A percentile compares a stretch with the other conserved stretches of the same genome.
Conservation (phyloP, 257 asterid genomes). For the Cruciata laevipes region DNA sequence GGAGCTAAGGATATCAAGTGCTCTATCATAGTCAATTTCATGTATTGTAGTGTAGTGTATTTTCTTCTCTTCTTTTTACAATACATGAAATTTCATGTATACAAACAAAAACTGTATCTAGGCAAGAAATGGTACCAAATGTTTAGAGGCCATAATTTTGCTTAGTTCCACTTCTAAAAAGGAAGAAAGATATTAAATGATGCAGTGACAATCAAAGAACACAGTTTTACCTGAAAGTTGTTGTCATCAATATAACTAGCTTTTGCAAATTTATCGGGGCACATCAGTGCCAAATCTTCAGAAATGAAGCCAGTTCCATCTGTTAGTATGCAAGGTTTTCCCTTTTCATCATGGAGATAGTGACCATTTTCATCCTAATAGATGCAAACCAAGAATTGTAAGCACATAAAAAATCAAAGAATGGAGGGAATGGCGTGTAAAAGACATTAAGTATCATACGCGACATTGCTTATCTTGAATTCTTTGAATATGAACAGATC, state of each 20-base stretch:
- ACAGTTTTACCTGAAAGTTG: conserved; percentile 37
- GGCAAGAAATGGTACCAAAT: neutral
- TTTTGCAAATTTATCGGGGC: conserved; percentile 44
- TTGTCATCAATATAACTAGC: conserved; percentile 31
- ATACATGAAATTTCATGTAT: no score
- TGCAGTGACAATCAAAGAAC: conserved; percentile 1
- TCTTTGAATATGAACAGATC: conserved; percentile 32
- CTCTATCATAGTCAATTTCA: no score
- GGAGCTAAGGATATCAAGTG: no score
- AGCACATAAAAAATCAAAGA: neutral
- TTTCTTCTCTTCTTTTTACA: no score
- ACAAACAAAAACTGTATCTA: neutral
- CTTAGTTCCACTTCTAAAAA: neutral
- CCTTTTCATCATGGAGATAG: conserved; percentile 43
- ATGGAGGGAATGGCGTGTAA: neutral
- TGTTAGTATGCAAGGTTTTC: conserved; percentile 54
- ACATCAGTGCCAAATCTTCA: conserved; percentile 64
- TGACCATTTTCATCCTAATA: conserved; percentile 48
- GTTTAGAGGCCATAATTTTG: neutral
- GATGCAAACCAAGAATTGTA: neutral
- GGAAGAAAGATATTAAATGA: neutral
- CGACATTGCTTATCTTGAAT: conserved; percentile 56
- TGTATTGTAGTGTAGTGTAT: no score
- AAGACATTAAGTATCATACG: conserved; percentile 33
- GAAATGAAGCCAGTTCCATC: conserved; percentile 92